Base-by-base conservation (phyloP, 768 basidiomycete genomes). In the Russula emetica region DNA sequence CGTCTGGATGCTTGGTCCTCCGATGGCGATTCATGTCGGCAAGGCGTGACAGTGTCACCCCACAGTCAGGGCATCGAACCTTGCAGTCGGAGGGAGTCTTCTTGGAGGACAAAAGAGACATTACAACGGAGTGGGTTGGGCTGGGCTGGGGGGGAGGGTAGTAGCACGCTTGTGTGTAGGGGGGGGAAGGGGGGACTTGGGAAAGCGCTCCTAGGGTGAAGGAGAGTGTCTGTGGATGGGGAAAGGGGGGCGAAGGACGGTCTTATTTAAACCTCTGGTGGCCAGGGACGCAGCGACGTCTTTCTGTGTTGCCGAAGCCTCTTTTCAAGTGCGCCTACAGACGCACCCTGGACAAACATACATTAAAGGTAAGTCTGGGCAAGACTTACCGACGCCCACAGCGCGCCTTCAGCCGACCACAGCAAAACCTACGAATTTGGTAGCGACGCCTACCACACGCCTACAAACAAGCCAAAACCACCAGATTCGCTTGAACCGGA, bases 21-120 rank as follows among this genome's bases (percentile, higher is more conserved):
- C 60, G 34, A 44, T 65, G 64, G 11, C 64, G 64, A 26, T 57
- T 57, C 42, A 65, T 10, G 59, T 65, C 64, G 11, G 54, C n/a
- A 20, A 0, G 3, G 28, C 60, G 59, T 32, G 59, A 65, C 2
- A 65, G 6, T 11, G 42, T 65, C 40, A 14, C 10, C 20, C 60
- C 64, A 1, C 64, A 65, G 26, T 61, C 55, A 0, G 59, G 32
- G 49, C 64, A 65, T 38, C 22, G 16, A 22, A 47, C 26, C 30
- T 44, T 55, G 22, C 47, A 28, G n/a, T 18, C 14, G 16, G 55
- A 56, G 13, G 55, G 55, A 7, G 26, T 0, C 11, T n/a, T 42
- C 20, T 16, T 42, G 40, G 32, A 34, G 10, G 18, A 22, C 20
- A 0, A 24, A 10, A 22, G 18, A 9, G 50, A 28, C 64, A 65